These are phyloP conservation scores for Rhododendron kiyosumense DNA, from an alignment of 148 eudicot genomes.

Conservation along the genomic window DNA sequence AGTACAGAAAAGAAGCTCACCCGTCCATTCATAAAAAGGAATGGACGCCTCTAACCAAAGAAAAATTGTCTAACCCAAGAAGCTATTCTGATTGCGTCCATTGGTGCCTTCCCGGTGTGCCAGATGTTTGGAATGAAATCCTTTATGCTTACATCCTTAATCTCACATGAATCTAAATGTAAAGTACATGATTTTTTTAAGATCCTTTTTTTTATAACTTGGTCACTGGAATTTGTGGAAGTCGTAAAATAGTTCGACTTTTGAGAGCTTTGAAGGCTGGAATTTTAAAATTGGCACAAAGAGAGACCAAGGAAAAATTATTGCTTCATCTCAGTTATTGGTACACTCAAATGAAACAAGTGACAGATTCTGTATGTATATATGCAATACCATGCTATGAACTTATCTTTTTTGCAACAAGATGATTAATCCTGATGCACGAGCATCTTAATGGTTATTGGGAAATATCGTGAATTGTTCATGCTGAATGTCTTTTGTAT, in stretches of 20 bases:
- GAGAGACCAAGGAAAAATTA: neutral
- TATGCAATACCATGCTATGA: no score
- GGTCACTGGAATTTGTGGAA: neutral
- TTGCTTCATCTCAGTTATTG: neutral
- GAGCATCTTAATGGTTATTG: no score
- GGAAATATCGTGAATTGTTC: no score
- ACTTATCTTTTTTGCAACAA: no score
- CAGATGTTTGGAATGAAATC: constrained; percentile 48
- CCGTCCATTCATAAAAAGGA: constrained; percentile 47
- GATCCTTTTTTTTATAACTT: neutral
- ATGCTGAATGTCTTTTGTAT: no score
- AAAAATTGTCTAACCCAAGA: constrained; percentile 33
- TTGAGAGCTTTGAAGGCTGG: neutral
- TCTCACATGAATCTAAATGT: constrained; percentile 10
- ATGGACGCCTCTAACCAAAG: constrained; percentile 41
- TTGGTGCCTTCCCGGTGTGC: constrained; percentile 62
- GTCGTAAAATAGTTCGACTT: neutral
- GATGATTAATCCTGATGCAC: no score
- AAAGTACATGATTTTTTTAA: neutral
- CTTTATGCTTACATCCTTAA: constrained; percentile 37
- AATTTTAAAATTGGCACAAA: neutral
- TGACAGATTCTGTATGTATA: no score
- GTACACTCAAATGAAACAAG: neutral
- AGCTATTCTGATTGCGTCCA: constrained; percentile 54
- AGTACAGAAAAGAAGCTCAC: constrained; percentile 73